Evolutionary conservation across 2,329 filamentous ascomycete species (phyloP).

Genomic region (Ascomycota sp.): DNA sequence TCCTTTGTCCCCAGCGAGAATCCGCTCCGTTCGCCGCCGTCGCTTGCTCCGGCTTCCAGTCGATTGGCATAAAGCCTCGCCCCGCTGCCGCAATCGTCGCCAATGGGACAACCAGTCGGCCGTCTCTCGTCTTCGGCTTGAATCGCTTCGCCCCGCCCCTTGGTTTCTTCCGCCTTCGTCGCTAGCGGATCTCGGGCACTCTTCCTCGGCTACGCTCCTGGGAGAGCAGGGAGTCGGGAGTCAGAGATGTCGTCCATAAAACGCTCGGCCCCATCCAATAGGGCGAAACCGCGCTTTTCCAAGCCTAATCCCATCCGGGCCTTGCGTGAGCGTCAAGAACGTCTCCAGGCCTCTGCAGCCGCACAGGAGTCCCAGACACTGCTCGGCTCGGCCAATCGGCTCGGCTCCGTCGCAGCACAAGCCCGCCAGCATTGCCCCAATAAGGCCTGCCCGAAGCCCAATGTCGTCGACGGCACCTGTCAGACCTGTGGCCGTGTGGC

Average conservation of each 20-base stretch:
- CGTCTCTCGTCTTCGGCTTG: no score
- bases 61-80: no score
- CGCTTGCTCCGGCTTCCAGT: no score
- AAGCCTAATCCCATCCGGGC: conserved; percentile 26
- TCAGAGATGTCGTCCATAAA: background rate
- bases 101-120: no score
- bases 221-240: background rate
- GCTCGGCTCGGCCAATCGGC: conserved; percentile 8
- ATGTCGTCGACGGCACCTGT: conserved; percentile 48
- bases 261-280: background rate
- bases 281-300: conserved; percentile 18
- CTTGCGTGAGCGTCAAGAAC: conserved; percentile 28
- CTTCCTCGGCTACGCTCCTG: no score
- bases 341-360: conserved; percentile 13
- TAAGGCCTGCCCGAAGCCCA: conserved; percentile 34
- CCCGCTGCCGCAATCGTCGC: no score
- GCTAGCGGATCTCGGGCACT: no score
- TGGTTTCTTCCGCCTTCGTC: no score
- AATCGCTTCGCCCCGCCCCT: no score
- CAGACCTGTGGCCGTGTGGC: conserved; percentile 66
- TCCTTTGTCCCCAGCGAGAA: no score
- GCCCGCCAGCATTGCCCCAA: conserved; percentile 30
- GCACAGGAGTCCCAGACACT: conserved; percentile 8
- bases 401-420: conserved; percentile 12
- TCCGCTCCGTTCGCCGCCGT: no score